A percentile compares a stretch with the other conserved stretches of the same genome.
phyloP scores from a whole-genome alignment of 2,329 filamentous ascomycete species.

The Truncatella angustata region DNA sequence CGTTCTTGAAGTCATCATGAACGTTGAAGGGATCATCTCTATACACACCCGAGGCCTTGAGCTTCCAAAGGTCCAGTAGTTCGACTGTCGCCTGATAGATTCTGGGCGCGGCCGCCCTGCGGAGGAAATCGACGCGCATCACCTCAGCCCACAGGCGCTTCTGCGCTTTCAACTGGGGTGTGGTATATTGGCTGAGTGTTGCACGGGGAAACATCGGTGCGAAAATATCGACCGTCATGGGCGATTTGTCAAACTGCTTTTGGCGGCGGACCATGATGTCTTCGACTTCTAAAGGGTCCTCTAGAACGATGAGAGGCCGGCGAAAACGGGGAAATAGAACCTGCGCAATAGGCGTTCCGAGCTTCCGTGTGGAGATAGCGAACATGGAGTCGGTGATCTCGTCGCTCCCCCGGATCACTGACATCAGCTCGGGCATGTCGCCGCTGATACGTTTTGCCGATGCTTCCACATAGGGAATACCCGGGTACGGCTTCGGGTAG shows the following conservation, averaged over 20 bases:
- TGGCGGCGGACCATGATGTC: slow-evolving; percentile 14
- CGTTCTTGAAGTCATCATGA: slow-evolving; percentile 15
- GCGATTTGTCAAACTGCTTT: slow-evolving; percentile 15
- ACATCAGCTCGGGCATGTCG: slow-evolving; percentile 14
- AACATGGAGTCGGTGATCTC: slow-evolving; percentile 1
- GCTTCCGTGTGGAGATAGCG: neutral
- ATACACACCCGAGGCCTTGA: slow-evolving; percentile 1
- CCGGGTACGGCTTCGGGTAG: slow-evolving; percentile 12
- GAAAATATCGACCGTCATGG: neutral
- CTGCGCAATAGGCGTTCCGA: slow-evolving; percentile 14
- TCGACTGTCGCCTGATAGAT: slow-evolving; percentile 13
- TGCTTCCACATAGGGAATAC: slow-evolving; percentile 14
- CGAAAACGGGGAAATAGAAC: slow-evolving; percentile 13
- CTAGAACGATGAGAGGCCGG: slow-evolving; percentile 13
- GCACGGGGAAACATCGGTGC: slow-evolving; percentile 7
- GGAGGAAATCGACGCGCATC: slow-evolving; percentile 18
- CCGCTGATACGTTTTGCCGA: slow-evolving; percentile 13
- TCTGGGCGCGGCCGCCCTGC: slow-evolving; percentile 10
- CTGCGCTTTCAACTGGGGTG: slow-evolving; percentile 13
- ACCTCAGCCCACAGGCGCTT: slow-evolving; percentile 14
- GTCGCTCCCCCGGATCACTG: neutral
- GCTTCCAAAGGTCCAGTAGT: slow-evolving; percentile 14
- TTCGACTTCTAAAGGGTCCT: slow-evolving; percentile 15
- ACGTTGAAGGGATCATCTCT: slow-evolving; percentile 8
- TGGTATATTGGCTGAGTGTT: slow-evolving; percentile 12